phyloP scores from a whole-genome alignment of 1,284 basidiomycete species.

The Irpex rosettiformis region DNA sequence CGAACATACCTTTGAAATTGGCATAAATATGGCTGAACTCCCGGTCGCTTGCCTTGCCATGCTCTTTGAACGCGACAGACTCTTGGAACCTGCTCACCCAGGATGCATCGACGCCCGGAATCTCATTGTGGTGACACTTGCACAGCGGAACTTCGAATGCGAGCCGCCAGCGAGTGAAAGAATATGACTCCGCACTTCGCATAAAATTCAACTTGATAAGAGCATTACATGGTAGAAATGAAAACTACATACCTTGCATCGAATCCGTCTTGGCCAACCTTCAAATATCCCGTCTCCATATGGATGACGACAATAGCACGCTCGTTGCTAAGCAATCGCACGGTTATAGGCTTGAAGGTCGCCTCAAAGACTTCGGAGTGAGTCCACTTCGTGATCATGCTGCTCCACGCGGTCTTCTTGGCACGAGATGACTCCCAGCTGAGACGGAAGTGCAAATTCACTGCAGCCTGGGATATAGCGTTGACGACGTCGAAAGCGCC shows the following conservation, averaged over 20 bases:
- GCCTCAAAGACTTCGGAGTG: constrained; percentile 25
- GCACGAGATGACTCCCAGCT: constrained; percentile 14
- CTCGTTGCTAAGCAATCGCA: constrained; percentile 17
- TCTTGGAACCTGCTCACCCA: constrained; percentile 13
- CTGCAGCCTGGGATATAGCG: constrained; percentile 28
- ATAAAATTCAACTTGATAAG: not conserved
- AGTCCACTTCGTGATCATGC: constrained; percentile 21
- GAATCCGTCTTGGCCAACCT: constrained; percentile 2
- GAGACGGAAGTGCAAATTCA: constrained; percentile 27
- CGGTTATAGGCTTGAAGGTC: constrained; percentile 23
- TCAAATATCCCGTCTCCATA: constrained; percentile 11
- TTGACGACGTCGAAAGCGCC: constrained; percentile 30
- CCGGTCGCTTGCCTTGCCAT: constrained; percentile 9
- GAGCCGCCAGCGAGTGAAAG: constrained; percentile 19
- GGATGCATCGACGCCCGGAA: not conserved
- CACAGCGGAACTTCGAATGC: constrained; percentile 26
- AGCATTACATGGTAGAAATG: not conserved
- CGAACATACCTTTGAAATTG: constrained; percentile 21
- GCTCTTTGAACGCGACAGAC: constrained; percentile 11
- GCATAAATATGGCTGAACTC: constrained; percentile 23
- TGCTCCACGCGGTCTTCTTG: not conserved
- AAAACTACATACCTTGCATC: not conserved
- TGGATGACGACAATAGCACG: constrained; percentile 15
- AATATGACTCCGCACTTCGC: constrained; percentile 5
- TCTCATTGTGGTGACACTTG: constrained; percentile 13